Evolutionary conservation across 2,329 filamentous ascomycete genomes (phyloP), one percentile per base, ranked within the genome.

Genomic region (Ilyonectria sp.): DNA sequence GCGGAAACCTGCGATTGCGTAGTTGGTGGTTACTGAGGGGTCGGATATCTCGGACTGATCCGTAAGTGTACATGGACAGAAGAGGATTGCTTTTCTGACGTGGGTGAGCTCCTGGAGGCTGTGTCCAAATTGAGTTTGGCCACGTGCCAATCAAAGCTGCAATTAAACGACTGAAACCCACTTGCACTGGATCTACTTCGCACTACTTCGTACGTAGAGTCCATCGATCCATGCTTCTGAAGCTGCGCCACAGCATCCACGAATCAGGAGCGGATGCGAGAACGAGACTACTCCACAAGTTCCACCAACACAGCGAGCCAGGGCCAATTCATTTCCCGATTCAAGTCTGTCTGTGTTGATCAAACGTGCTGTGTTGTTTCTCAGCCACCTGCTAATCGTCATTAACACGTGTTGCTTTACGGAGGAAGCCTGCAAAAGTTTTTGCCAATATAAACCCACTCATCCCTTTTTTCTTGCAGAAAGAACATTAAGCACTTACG

Each of bases 211-310:
- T 21, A 21, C 21, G 21, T 21, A 21, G 21, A 21, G 21, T 21
- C 21, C 21, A 21, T 21, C 21, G 21, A 21, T 21, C 21, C 21
- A 21, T 21, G 23, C 23, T 23, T 23, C 21, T 21, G 21, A 23
- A 5, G 37, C 37, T 43, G 15, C 37, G 37, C 37, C 37, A 43
- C 37, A 15, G 15, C 3, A 15, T 2, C 15, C 13, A 6, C 56
- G 40, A 63, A 63, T 63, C 43, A 49, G 19, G 10, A 33, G 7
- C 10, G 9, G 8, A 43, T 55, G 31, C 63, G 63, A 65, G 46
- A 65, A 65, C 63, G 62, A 65, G 63, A 31, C 9, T 21, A 44
- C 49, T 40, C 62, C 63, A 43, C 44, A 54, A 35, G 37, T 37
- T 43, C 15, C 15, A 43, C n/a, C 37, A 6, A 17, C 37, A 65